These are phyloP conservation scores for Claviceps monticola DNA, from an alignment of 2,329 filamentous ascomycete species.

Conservation along the genomic window DNA sequence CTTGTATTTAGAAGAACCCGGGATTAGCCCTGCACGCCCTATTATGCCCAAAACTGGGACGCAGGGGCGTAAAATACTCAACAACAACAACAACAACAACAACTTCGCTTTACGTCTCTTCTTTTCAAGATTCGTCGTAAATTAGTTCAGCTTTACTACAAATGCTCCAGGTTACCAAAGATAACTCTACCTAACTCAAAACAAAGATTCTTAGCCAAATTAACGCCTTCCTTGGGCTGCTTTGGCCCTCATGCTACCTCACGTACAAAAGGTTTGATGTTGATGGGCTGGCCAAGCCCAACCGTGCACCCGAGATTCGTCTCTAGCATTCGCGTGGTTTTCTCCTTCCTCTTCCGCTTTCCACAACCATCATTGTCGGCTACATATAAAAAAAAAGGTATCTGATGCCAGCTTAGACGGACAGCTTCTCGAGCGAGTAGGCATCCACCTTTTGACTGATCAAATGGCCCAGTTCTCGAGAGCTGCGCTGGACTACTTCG, in stretches of 20 bases:
- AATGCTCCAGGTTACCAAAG: too few relatives aligned
- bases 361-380: background rate
- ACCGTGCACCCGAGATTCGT: background rate
- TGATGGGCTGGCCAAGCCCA: background rate
- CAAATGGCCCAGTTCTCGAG: constrained; percentile 62
- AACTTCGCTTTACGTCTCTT: too few relatives aligned
- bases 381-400: background rate
- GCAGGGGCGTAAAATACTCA: too few relatives aligned
- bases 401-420: constrained; percentile 33
- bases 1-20: too few relatives aligned
- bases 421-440: constrained; percentile 71
- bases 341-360: background rate
- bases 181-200: background rate
- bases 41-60: too few relatives aligned
- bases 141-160: too few relatives aligned
- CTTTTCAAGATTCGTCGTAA: too few relatives aligned
- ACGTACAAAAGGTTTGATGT: background rate
- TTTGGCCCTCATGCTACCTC: background rate
- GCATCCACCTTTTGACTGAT: constrained; percentile 66
- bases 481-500: constrained; percentile 54
- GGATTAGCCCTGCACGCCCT: too few relatives aligned
- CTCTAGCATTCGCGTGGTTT: background rate
- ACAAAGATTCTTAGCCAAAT: background rate
- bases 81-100: too few relatives aligned
- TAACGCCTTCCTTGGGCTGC: background rate